Conservation (phyloP, 306 rosid species). For the Vigna trinervia region DNA sequence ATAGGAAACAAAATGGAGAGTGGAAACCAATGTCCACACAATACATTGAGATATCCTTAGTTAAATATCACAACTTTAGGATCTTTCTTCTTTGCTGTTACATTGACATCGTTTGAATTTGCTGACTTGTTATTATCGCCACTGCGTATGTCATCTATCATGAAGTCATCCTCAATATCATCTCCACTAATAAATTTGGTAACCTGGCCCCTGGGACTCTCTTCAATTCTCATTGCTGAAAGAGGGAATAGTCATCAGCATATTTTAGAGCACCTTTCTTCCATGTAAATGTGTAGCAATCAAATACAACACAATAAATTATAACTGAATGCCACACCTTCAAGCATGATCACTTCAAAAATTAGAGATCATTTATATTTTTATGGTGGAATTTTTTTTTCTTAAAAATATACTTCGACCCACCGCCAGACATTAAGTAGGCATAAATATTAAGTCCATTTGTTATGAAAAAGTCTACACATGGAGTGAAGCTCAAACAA, state of each 20-base stretch:
- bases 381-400: not conserved
- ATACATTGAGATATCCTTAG: constrained; percentile 43
- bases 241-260: constrained; percentile 34
- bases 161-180: constrained; percentile 89
- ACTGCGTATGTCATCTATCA: constrained; percentile 43
- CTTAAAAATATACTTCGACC: constrained; percentile 1
- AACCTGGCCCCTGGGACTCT: constrained; percentile 55
- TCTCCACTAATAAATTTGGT: constrained; percentile 81
- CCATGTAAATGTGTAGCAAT: not conserved
- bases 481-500: constrained; percentile 28
- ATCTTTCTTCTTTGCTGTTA: constrained; percentile 68
- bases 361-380: not conserved
- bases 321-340: not conserved
- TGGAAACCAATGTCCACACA: constrained; percentile 30
- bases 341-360: constrained; percentile 3
- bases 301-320: constrained; percentile 15
- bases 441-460: constrained; percentile 7
- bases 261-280: constrained; percentile 18
- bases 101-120: constrained; percentile 41
- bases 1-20: constrained; percentile 15
- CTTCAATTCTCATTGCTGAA: constrained; percentile 55
- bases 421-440: constrained; percentile 5
- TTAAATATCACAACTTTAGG: constrained; percentile 76
- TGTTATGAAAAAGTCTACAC: not conserved
- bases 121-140: constrained; percentile 50